A percentile compares a stretch with the other conserved stretches of the same genome.
These are phyloP conservation scores for Orbilia blumenaviensis DNA, from an alignment of 2,329 filamentous ascomycete genomes.

Conservation along the genomic window DNA sequence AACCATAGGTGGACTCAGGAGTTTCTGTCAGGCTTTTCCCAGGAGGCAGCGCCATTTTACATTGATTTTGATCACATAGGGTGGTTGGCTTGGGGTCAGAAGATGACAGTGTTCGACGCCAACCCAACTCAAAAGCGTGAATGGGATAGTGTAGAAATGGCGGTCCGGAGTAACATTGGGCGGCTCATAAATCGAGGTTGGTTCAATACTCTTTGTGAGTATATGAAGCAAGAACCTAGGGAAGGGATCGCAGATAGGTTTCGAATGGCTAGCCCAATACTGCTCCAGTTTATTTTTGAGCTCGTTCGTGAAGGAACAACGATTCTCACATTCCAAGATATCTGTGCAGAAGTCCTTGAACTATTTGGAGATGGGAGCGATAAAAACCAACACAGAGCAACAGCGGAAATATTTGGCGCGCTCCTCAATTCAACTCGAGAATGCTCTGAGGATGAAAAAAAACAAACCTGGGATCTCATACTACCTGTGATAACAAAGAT, in stretches of 20 bases:
- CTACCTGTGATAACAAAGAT: slow-evolving; percentile 87
- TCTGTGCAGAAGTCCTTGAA: slow-evolving; percentile 78
- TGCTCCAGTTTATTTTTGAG: slow-evolving; percentile 89
- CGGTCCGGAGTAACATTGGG: slow-evolving; percentile 80
- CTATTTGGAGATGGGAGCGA: slow-evolving; percentile 93
- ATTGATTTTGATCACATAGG: slow-evolving; percentile 91
- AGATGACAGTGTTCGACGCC: slow-evolving; percentile 79
- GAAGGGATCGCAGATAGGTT: slow-evolving; percentile 85
- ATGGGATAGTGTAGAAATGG: slow-evolving; percentile 83
- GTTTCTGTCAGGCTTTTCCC: slow-evolving; percentile 79
- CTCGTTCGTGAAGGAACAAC: slow-evolving; percentile 84
- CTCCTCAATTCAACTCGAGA: slow-evolving; percentile 83
- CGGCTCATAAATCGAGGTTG: slow-evolving; percentile 80
- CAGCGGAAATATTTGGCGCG: slow-evolving; percentile 89
- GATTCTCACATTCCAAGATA: slow-evolving; percentile 81
- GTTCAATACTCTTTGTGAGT: slow-evolving; percentile 88
- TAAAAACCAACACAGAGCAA: slow-evolving; percentile 96
- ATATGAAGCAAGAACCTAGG: slow-evolving; percentile 93
- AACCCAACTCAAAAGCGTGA: slow-evolving; percentile 72
- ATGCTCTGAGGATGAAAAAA: slow-evolving; percentile 71
- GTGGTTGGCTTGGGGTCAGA: slow-evolving; percentile 95
- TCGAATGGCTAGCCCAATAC: slow-evolving; percentile 83
- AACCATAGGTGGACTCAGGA: slow-evolving; percentile 80
- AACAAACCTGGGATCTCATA: slow-evolving; percentile 84
- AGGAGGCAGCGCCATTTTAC: slow-evolving; percentile 83